Base-by-base conservation (phyloP, 2,329 filamentous ascomycete species). In the Chalara sp. region DNA sequence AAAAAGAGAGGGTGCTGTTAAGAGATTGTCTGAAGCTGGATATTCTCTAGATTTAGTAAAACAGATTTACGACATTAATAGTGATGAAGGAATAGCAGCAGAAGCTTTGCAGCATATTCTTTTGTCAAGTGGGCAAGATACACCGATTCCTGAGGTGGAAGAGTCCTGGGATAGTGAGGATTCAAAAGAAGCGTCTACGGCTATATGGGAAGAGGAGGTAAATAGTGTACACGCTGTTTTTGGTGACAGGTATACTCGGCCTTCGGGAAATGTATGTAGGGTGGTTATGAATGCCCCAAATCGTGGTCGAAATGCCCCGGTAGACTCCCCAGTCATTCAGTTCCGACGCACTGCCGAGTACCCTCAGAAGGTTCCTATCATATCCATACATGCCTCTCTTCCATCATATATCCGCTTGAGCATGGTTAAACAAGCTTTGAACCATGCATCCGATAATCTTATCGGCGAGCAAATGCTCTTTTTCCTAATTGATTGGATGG, bases 361-460 rank as follows among this genome's bases (percentile, higher is more conserved):
- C 67, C 93, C 93, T 1, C 68, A 76, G 62, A 61, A 79, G 66
- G 68, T 81, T 71, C 74, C 84, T 1, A 78, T 95, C 7, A 72
- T 96, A 35, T 81, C 84, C 3, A 75, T 96, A 32, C 68, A 80
- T 44, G 76, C 83, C 30, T 79, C 80, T 8, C 76, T 97, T 10
- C 93, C 93, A 21, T 89, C 93, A 4, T 96, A 99, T 63, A 95
- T 97, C 63, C 88, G 92, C 54, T 75, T 99, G 8, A 96, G 90
- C 62, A 84, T 96, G 37, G 81, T 93, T 61, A 85, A 88, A 59
- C 84, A 87, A 67, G 83, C 85, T 1, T 72, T 96, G 5, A 74
- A 79, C 5, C 83, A 92, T 63, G 83, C 90, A 2, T 73, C 81
- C 46, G 77, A 83, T 46, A 81, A 83, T 31, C 76, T 95, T 32